Evolutionary conservation across 139 green algal genomes (phyloP).

Genomic region (Closterium sp.): DNA sequence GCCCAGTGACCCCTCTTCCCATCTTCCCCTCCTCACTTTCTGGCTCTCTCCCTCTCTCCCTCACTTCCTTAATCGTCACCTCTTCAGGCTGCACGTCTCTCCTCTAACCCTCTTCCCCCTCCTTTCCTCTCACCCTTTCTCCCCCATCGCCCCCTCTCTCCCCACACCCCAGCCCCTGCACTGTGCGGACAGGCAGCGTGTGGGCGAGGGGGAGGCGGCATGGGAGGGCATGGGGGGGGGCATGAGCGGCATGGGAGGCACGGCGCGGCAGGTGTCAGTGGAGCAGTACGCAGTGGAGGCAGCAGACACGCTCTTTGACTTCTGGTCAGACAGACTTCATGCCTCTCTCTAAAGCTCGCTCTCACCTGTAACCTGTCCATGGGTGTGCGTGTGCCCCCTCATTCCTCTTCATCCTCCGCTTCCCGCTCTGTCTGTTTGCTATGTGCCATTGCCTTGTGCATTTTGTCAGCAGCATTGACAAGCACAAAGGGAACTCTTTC

Average conservation of each 20-base stretch:
- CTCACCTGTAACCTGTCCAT: too few species aligned
- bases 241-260: background rate
- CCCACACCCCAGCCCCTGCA: background rate
- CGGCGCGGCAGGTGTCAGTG: background rate
- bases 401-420: too few species aligned
- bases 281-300: background rate
- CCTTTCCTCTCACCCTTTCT: background rate
- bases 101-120: background rate
- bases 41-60: background rate
- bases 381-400: too few species aligned
- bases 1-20: background rate
- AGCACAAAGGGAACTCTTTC: too few species aligned
- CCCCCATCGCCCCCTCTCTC: background rate
- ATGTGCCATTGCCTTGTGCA: too few species aligned
- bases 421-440: too few species aligned
- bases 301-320: background rate
- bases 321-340: background rate
- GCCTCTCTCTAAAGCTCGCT: too few species aligned
- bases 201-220: background rate
- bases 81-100: too few species aligned
- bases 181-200: background rate
- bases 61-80: too few species aligned
- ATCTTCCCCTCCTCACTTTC: background rate
- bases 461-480: too few species aligned
- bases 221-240: too few species aligned